Conservation (phyloP, 352 stramenopile species). For the Pythium dissotocum region DNA sequence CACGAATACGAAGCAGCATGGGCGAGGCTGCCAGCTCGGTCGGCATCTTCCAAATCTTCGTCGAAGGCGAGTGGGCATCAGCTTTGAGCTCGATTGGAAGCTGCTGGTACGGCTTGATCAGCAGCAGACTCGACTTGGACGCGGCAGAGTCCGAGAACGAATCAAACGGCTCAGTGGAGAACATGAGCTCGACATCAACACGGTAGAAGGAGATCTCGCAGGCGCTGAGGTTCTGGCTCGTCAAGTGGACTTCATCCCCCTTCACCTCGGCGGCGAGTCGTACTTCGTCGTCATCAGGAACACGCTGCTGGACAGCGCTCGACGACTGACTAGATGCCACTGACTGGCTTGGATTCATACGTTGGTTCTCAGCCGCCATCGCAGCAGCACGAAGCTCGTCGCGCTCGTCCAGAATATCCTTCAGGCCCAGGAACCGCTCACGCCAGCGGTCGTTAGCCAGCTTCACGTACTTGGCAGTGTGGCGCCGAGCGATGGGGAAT, state of each 20-base stretch:
- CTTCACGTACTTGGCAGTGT: constrained; percentile 36
- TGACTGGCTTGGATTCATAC: too few species aligned
- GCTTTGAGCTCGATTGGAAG: constrained; percentile 30
- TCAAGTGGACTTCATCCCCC: constrained; percentile 31
- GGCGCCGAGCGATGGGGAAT: constrained; percentile 40
- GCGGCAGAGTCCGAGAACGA: constrained; percentile 38
- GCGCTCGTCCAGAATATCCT: constrained; percentile 44
- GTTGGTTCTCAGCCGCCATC: too few species aligned
- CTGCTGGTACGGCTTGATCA: constrained; percentile 48
- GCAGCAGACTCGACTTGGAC: constrained; percentile 39
- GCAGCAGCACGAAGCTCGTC: constrained; percentile 29
- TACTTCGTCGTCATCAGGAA: constrained; percentile 16
- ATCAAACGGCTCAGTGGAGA: constrained; percentile 63
- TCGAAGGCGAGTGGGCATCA: not conserved
- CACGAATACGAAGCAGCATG: constrained; percentile 55
- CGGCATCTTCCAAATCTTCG: constrained; percentile 14
- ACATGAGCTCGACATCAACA: constrained; percentile 71
- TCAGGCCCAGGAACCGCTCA: constrained; percentile 42
- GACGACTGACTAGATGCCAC: too few species aligned
- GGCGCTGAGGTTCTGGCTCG: constrained; percentile 32
- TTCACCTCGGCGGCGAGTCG: constrained; percentile 34
- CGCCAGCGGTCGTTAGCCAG: constrained; percentile 50
- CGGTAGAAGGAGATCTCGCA: constrained; percentile 58
- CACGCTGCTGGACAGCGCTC: not conserved
- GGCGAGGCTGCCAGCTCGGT: constrained; percentile 31